phyloP scores from a whole-genome alignment of 108 stramenopile genomes.

The Nitzschia putrida region DNA sequence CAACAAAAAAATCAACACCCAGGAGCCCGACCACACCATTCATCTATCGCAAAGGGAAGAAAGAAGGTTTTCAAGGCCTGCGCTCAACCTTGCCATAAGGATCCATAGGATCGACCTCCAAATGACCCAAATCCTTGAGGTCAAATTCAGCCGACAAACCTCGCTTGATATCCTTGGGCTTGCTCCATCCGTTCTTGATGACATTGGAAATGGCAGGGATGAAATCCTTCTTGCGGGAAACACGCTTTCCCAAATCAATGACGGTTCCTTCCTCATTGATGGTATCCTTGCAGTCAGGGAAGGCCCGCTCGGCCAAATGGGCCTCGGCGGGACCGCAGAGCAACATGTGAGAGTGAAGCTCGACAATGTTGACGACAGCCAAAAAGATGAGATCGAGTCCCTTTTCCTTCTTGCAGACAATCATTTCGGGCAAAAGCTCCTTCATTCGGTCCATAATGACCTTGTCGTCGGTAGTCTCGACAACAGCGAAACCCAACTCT shows the following conservation, averaged over 20 bases:
- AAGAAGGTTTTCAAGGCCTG: neutral
- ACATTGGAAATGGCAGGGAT: conserved; percentile 49
- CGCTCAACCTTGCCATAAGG: conserved; percentile 42
- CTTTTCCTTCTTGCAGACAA: conserved; percentile 62
- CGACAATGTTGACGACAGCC: conserved; percentile 66
- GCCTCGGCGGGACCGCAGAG: conserved; percentile 57
- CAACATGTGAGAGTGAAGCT: conserved; percentile 46
- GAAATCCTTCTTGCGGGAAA: conserved; percentile 62
- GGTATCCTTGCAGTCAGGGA: conserved; percentile 23
- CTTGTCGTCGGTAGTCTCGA: conserved; percentile 78
- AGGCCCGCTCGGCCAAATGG: conserved; percentile 48
- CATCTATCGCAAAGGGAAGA: neutral
- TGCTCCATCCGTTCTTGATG: conserved; percentile 55
- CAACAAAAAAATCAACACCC: too few relatives aligned
- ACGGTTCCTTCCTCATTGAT: conserved; percentile 38
- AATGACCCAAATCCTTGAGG: conserved; percentile 28
- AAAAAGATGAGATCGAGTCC: conserved; percentile 41
- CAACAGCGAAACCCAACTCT: conserved; percentile 72
- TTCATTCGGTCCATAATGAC: conserved; percentile 50
- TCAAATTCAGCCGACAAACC: conserved; percentile 18
- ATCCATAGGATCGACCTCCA: conserved; percentile 57
- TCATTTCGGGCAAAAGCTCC: conserved; percentile 59
- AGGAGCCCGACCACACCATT: too few relatives aligned
- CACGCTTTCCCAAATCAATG: conserved; percentile 56
- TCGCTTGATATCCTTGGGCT: conserved; percentile 4